Conservation (phyloP, 768 basidiomycete genomes). For the Amanita fuliginea region DNA sequence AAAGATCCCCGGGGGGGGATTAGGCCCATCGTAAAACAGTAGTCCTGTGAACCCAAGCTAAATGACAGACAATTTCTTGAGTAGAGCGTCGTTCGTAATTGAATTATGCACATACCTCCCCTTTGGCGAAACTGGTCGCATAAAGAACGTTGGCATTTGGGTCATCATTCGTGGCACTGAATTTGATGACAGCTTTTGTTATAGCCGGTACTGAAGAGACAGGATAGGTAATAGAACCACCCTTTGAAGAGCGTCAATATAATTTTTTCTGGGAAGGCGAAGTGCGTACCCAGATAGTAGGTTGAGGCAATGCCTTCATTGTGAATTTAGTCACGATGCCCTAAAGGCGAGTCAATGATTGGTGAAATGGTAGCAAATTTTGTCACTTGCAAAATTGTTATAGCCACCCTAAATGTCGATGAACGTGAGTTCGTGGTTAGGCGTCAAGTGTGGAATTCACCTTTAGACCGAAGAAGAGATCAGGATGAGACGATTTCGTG, state of each 20-base stretch:
- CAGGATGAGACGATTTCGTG: slow-evolving; percentile 20
- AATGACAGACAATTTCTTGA: neutral
- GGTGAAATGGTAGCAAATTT: neutral
- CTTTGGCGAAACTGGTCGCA: neutral
- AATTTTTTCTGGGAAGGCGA: neutral
- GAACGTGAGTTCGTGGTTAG: neutral
- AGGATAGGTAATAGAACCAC: slow-evolving; percentile 31
- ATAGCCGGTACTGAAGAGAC: slow-evolving; percentile 14
- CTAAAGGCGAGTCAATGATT: slow-evolving; percentile 11
- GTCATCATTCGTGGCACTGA: slow-evolving; percentile 29
- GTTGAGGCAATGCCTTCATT: slow-evolving; percentile 42
- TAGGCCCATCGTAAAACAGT: slow-evolving; percentile 44
- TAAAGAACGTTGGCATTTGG: slow-evolving; percentile 29
- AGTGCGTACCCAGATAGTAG: slow-evolving; percentile 44
- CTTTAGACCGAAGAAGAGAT: slow-evolving; percentile 32
- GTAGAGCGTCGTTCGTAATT: neutral
- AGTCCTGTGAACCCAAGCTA: slow-evolving; percentile 14
- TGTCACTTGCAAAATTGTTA: slow-evolving; percentile 40
- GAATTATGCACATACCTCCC: neutral
- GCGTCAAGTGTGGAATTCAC: slow-evolving; percentile 9
- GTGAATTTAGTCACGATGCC: slow-evolving; percentile 54
- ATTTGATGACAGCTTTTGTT: slow-evolving; percentile 27
- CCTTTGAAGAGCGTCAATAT: slow-evolving; percentile 19
- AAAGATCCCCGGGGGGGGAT: slow-evolving; percentile 30
- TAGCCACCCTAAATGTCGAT: slow-evolving; percentile 34